A percentile compares a stretch with the other conserved stretches of the same genome.
These are phyloP conservation scores for Fraxinus anomala DNA, from an alignment of 257 asterid species.

Conservation along the genomic window DNA sequence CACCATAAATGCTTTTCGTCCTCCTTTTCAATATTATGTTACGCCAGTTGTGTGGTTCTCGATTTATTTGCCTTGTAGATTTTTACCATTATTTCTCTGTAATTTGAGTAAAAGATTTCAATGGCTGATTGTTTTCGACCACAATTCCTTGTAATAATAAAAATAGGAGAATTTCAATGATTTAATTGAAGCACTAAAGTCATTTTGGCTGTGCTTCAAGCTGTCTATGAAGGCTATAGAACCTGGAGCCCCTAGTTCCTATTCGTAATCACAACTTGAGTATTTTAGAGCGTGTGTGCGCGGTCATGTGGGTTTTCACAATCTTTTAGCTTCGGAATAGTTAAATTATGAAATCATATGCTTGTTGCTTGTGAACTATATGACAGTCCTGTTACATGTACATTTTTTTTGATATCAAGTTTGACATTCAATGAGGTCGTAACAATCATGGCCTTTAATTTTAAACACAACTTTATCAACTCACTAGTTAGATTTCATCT, in stretches of 20 bases:
- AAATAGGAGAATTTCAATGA: conserved; percentile 23
- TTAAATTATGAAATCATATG: neutral
- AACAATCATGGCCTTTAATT: too few relatives aligned
- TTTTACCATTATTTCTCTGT: conserved; percentile 40
- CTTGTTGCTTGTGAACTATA: neutral
- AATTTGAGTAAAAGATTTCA: conserved; percentile 18
- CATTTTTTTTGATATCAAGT: too few relatives aligned
- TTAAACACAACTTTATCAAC: too few relatives aligned
- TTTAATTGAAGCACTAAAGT: conserved; percentile 3
- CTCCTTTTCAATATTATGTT: conserved; percentile 30
- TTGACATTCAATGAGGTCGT: too few relatives aligned
- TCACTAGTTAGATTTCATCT: too few relatives aligned
- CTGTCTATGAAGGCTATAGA: neutral
- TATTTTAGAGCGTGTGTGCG: neutral
- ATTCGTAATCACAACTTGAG: neutral
- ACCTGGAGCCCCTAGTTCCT: neutral
- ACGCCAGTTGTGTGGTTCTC: conserved; percentile 39
- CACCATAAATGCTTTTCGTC: conserved; percentile 21
- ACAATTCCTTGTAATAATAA: conserved; percentile 32
- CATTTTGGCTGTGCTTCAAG: conserved; percentile 22
- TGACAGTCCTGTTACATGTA: too few relatives aligned
- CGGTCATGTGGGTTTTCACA: neutral
- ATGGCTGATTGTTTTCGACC: conserved; percentile 30
- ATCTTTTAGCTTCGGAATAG: too few relatives aligned
- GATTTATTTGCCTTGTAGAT: conserved; percentile 51